phyloP scores from a whole-genome alignment of 306 rosid genomes.

The Lathyrus tuberosus region DNA sequence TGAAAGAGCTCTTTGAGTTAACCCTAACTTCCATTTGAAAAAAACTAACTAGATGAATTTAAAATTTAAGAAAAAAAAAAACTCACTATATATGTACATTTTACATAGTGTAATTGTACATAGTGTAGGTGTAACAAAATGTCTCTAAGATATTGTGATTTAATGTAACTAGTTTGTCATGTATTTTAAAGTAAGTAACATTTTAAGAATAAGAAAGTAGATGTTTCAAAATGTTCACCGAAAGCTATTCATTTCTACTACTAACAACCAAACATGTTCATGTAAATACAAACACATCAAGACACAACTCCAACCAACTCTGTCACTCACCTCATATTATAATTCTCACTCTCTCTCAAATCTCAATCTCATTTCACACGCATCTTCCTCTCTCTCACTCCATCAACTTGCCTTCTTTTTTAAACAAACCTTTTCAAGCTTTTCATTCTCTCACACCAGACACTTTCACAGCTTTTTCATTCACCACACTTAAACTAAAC shows the following conservation, averaged over 20 bases:
- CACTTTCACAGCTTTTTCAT: slow-evolving; percentile 57
- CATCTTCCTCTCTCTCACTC: slow-evolving; percentile 49
- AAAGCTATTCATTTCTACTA: slow-evolving; percentile 44
- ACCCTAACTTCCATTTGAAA: no score
- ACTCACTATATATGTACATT: no score
- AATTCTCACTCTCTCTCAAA: slow-evolving; percentile 3
- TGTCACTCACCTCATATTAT: slow-evolving; percentile 1
- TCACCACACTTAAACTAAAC: slow-evolving; percentile 36
- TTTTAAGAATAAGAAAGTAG: no score
- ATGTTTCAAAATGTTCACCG: slow-evolving; percentile 33
- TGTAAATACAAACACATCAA: slow-evolving; percentile 9
- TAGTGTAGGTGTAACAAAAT: no score
- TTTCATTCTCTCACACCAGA: slow-evolving; percentile 55
- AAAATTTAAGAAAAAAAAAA: no score
- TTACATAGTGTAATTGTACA: no score
- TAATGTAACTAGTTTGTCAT: no score
- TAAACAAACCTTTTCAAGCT: slow-evolving; percentile 49
- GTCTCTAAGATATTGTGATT: no score
- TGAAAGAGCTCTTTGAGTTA: no score
- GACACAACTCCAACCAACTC: slow-evolving; percentile 31
- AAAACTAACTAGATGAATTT: no score
- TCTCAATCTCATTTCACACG: slow-evolving; percentile 25
- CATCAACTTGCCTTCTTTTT: slow-evolving; percentile 39
- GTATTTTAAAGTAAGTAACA: no score
- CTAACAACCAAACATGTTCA: slow-evolving; percentile 47